phyloP scores from a whole-genome alignment of 768 basidiomycete genomes.

The Tylopilus rubrobrunneus region DNA sequence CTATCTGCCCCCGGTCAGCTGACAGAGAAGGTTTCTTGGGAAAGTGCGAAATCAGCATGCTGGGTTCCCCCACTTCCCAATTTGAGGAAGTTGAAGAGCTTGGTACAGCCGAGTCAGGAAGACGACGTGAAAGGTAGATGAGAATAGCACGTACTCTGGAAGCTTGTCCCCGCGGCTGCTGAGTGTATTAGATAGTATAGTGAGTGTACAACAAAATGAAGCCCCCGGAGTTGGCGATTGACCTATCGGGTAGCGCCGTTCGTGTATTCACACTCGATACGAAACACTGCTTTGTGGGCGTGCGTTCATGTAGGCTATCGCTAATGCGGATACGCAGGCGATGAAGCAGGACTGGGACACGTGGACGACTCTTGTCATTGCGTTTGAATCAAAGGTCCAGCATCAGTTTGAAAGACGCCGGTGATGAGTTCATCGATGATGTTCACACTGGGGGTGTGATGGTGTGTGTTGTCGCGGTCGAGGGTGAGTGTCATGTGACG shows the following conservation, averaged over 20 bases:
- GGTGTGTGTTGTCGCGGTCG: conserved; percentile 39
- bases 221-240: conserved; percentile 85
- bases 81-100: conserved; percentile 85
- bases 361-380: conserved; percentile 77
- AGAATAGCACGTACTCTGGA: conserved; percentile 58
- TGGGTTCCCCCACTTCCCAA: conserved; percentile 52
- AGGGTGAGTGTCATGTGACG: conserved; percentile 37
- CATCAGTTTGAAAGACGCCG: conserved; percentile 75
- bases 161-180: conserved; percentile 68
- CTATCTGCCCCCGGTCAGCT: neutral
- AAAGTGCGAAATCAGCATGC: conserved; percentile 72
- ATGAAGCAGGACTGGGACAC: conserved; percentile 75
- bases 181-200: conserved; percentile 78
- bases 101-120: neutral
- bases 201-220: conserved; percentile 89
- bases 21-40: neutral
- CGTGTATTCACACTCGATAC: conserved; percentile 95
- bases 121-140: neutral
- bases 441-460: conserved; percentile 55
- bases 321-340: conserved; percentile 80
- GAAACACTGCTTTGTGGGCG: conserved; percentile 73
- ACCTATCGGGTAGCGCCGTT: conserved; percentile 93
- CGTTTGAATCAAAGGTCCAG: conserved; percentile 81
- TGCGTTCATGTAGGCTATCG: conserved; percentile 80
- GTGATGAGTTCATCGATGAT: conserved; percentile 80